Percentiles rank a stretch among this genome's conserved stretches.
Evolutionary conservation across 805 yeast genomes (phyloP).

Genomic region (Isabelozyma gotoi): DNA sequence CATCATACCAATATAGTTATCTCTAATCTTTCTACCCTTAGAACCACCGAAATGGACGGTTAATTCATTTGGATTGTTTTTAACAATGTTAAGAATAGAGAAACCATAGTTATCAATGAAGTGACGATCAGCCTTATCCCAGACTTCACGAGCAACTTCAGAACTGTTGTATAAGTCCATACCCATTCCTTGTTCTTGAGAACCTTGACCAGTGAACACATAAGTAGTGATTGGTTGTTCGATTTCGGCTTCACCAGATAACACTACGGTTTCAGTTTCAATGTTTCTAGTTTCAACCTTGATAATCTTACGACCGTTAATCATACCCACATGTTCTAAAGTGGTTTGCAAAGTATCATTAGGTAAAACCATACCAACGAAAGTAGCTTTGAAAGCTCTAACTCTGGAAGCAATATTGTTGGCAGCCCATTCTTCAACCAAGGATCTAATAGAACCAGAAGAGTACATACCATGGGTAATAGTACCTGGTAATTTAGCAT

Average conservation of each 20-base stretch:
- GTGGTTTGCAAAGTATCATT: constrained; percentile 85
- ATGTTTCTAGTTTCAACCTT: constrained; percentile 86
- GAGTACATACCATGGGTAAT: constrained; percentile 99
- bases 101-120: constrained; percentile 93
- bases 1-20: constrained; percentile 94
- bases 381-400: constrained; percentile 85
- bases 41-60: constrained; percentile 98
- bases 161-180: constrained; percentile 94
- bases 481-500: constrained; percentile 94
- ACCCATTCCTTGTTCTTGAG: constrained; percentile 99
- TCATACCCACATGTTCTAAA: constrained; percentile 97
- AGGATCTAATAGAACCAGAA: constrained; percentile 89
- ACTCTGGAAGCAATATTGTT: constrained; percentile 95
- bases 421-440: constrained; percentile 98
- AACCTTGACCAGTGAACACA: constrained; percentile 99
- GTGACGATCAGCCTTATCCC: constrained; percentile 97
- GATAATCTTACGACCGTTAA: constrained; percentile 96
- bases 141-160: constrained; percentile 88
- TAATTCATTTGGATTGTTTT: constrained; percentile 91
- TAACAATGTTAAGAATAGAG: constrained; percentile 93
- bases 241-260: constrained; percentile 96
- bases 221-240: constrained; percentile 97
- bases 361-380: constrained; percentile 97
- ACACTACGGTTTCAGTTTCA: constrained; percentile 74
- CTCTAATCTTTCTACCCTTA: constrained; percentile 91